Evolutionary conservation across 139 green algal genomes (phyloP).

Genomic region (Pleodorina starrii): DNA sequence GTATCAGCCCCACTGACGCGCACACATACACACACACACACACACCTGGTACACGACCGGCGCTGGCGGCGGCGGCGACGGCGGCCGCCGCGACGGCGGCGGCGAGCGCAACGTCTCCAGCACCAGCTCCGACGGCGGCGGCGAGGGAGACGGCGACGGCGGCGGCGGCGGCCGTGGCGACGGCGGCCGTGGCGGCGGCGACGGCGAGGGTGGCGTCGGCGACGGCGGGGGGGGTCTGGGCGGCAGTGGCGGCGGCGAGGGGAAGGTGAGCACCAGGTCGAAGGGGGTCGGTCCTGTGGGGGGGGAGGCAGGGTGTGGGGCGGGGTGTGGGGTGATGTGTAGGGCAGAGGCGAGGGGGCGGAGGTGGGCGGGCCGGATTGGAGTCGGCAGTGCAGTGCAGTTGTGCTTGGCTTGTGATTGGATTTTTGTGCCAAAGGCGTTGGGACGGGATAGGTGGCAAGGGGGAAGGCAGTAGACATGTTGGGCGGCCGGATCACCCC

Average conservation of each 20-base stretch:
- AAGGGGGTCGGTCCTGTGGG: not conserved
- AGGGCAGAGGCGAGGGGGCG: not conserved
- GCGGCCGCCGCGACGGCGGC: not conserved
- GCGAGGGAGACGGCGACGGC: not conserved
- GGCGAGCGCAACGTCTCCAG: too few relatives aligned
- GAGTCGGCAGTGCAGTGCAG: not conserved
- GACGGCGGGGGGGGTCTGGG: not conserved
- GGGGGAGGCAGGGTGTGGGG: not conserved
- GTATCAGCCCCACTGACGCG: too few relatives aligned
- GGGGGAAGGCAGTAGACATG: too few relatives aligned
- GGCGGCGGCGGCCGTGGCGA: not conserved
- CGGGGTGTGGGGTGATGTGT: not conserved
- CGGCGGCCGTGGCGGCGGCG: not conserved
- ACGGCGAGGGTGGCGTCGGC: not conserved
- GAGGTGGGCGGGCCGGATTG: not conserved
- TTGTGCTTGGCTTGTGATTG: too few relatives aligned
- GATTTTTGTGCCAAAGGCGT: too few relatives aligned
- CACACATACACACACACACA: too few relatives aligned
- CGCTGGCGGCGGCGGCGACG: not conserved
- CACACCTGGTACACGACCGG: slow-evolving; percentile 11
- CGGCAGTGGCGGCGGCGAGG: not conserved
- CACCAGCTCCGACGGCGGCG: not conserved
- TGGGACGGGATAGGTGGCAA: too few relatives aligned
- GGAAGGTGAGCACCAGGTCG: not conserved
- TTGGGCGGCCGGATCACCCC: too few relatives aligned